Evolutionary conservation across 306 rosid species (phyloP).

Genomic region (Pachyrhizus erosus): DNA sequence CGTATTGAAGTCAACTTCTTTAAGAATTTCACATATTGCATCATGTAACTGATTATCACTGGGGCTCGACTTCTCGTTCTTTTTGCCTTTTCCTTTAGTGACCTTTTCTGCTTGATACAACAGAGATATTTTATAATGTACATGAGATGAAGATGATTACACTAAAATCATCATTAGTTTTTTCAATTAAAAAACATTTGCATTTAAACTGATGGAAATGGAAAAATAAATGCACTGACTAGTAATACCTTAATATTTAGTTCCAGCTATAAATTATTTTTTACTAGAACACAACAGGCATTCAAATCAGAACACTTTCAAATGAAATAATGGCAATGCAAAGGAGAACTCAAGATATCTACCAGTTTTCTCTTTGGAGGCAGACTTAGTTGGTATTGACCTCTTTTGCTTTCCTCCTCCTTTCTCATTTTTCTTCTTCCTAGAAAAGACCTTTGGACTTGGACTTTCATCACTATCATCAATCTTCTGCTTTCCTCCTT

Average conservation of each 20-base stretch:
- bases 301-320: background rate
- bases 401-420: conserved; percentile 54
- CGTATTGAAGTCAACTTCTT: conserved; percentile 98
- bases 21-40: conserved; percentile 89
- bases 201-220: background rate
- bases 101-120: conserved; percentile 61
- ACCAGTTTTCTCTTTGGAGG: conserved; percentile 83
- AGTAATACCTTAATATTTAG: background rate
- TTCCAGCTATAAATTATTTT: conserved; percentile 26
- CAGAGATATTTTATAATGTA: conserved; percentile 32
- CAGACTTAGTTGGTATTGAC: conserved; percentile 58
- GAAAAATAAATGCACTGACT: background rate
- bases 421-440: conserved; percentile 75
- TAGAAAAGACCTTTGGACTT: conserved; percentile 67
- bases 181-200: background rate
- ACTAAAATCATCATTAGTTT: conserved; percentile 13
- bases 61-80: conserved; percentile 64
- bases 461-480: conserved; percentile 65
- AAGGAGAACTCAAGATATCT: conserved; percentile 33
- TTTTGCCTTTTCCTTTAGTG: conserved; percentile 70
- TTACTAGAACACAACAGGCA: conserved; percentile 1
- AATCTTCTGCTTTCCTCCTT: conserved; percentile 56
- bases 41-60: conserved; percentile 77
- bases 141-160: background rate
- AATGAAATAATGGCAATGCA: conserved; percentile 33